Evolutionary conservation across 345 rosid genomes (phyloP).

Genomic region (Jatropha curcas): DNA sequence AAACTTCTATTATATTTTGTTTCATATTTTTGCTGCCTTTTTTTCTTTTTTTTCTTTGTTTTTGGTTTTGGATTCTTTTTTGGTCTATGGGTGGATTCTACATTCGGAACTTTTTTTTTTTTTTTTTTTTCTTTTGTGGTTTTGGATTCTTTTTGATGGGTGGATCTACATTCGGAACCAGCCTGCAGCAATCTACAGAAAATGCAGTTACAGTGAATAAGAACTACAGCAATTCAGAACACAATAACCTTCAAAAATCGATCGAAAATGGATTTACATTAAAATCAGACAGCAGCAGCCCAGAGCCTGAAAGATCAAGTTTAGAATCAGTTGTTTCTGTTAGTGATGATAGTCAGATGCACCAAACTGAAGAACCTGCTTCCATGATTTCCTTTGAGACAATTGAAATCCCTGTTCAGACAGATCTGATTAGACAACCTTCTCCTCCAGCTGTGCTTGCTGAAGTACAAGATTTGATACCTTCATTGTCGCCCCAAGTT

Average conservation of each 20-base stretch:
- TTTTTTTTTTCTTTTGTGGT: conserved; percentile 6
- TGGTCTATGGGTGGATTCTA: too few relatives aligned
- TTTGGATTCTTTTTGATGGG: conserved; percentile 17
- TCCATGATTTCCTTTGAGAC: conserved; percentile 92
- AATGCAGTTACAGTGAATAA: conserved; percentile 41
- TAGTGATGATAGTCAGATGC: conserved; percentile 37
- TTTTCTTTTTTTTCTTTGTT: too few relatives aligned
- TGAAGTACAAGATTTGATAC: conserved; percentile 80
- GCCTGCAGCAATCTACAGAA: conserved; percentile 45
- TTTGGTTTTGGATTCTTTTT: too few relatives aligned
- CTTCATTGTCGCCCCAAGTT: conserved; percentile 50
- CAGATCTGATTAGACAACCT: conserved; percentile 70
- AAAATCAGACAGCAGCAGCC: conserved; percentile 19
- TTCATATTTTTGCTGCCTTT: too few relatives aligned
- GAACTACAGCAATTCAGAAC: conserved; percentile 18
- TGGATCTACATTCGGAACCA: conserved; percentile 35
- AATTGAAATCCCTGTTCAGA: conserved; percentile 45
- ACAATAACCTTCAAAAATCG: conserved; percentile 5
- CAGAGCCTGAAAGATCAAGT: conserved; percentile 48
- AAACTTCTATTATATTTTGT: too few relatives aligned
- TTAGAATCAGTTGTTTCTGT: conserved; percentile 32
- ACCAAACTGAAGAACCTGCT: conserved; percentile 51
- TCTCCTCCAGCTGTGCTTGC: conserved; percentile 96
- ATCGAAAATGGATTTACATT: conserved; percentile 7
- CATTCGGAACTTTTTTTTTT: too few relatives aligned